Percentiles rank a stretch among this genome's conserved stretches.
phyloP scores from a whole-genome alignment of 495 filamentous ascomycete species.

The Hypomontagnella monticulosa region DNA sequence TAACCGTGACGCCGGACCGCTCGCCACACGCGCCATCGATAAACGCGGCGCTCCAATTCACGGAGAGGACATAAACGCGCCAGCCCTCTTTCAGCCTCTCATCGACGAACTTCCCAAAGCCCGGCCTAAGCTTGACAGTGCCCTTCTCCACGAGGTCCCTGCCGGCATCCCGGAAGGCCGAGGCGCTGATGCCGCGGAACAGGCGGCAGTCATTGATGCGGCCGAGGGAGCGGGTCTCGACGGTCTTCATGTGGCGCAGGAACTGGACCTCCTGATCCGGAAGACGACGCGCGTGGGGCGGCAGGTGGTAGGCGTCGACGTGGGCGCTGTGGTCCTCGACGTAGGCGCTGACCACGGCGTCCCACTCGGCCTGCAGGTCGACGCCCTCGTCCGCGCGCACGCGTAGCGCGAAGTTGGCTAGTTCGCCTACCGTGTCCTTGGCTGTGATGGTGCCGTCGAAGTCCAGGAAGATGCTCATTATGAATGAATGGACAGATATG shows the following conservation, averaged over 20 bases:
- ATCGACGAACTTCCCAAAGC: conserved; percentile 48
- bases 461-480: conserved; percentile 56
- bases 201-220: conserved; percentile 48
- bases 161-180: conserved; percentile 42
- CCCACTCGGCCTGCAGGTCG: conserved; percentile 47
- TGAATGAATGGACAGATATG: conserved; percentile 3
- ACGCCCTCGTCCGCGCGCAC: conserved; percentile 32
- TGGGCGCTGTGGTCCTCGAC: conserved; percentile 48
- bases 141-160: conserved; percentile 33
- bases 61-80: conserved; percentile 52
- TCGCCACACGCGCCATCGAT: conserved; percentile 46
- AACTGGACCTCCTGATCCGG: conserved; percentile 50
- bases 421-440: conserved; percentile 46
- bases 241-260: conserved; percentile 46
- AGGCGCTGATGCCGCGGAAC: conserved; percentile 43
- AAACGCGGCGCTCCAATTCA: conserved; percentile 58
- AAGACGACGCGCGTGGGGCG: conserved; percentile 21
- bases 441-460: conserved; percentile 62
- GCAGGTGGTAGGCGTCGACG: conserved; percentile 43
- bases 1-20: conserved; percentile 34
- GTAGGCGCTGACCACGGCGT: conserved; percentile 50
- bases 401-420: conserved; percentile 42
- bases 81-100: conserved; percentile 26
- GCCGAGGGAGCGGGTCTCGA: conserved; percentile 49
- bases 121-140: conserved; percentile 45